Evolutionary conservation across 108 stramenopile species (phyloP).

Genomic region (Halocafeteria seosinensis): DNA sequence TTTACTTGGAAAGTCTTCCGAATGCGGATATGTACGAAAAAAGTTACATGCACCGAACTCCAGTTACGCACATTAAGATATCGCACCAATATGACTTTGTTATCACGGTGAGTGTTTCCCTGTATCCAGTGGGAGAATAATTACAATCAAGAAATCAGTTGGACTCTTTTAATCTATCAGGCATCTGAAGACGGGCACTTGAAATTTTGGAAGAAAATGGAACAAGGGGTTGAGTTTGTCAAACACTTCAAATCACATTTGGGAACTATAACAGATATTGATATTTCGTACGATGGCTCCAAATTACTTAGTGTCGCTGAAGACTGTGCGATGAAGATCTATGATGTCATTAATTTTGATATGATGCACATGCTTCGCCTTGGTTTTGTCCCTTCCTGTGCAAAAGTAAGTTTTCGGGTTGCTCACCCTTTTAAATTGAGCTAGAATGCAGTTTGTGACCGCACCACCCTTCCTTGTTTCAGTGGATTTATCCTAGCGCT

Average conservation of each 20-base stretch:
- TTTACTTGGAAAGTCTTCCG: neutral
- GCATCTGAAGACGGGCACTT: constrained; percentile 89
- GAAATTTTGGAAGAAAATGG: constrained; percentile 90
- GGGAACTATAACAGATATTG: constrained; percentile 44
- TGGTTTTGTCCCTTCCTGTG: constrained; percentile 11
- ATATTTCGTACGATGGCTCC: constrained; percentile 48
- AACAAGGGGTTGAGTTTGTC: constrained; percentile 67
- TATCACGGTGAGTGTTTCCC: constrained; percentile 54
- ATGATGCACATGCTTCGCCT: constrained; percentile 52
- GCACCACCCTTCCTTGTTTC: too few relatives aligned
- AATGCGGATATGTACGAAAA: constrained; percentile 24
- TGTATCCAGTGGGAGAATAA: too few relatives aligned
- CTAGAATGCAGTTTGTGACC: too few relatives aligned
- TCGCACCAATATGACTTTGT: constrained; percentile 64
- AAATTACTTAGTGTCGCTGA: constrained; percentile 53
- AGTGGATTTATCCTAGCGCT: too few relatives aligned
- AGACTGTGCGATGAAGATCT: constrained; percentile 74
- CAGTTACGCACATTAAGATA: constrained; percentile 54
- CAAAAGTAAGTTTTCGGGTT: too few relatives aligned
- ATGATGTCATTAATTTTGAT: constrained; percentile 81
- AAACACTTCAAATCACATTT: constrained; percentile 82
- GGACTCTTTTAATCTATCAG: too few relatives aligned
- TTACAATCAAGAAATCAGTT: too few relatives aligned
- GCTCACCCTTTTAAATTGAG: too few relatives aligned
- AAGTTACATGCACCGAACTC: constrained; percentile 70